A percentile compares a stretch with the other conserved stretches of the same genome.
phyloP scores from a whole-genome alignment of 2,329 filamentous ascomycete genomes.

The Nigrospora osmanthi region DNA sequence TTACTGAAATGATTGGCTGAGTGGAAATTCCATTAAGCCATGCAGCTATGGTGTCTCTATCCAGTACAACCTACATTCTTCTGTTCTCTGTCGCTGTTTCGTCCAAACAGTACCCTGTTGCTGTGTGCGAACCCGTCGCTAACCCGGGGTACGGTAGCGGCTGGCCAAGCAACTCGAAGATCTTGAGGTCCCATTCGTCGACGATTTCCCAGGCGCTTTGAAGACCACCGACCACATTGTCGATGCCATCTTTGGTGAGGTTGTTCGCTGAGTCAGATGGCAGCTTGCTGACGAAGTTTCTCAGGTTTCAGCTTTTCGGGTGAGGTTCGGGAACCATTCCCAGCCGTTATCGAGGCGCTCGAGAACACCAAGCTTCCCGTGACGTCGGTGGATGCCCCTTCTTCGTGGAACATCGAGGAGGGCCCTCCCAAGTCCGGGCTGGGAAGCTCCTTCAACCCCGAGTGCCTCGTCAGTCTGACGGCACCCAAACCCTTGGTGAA shows the following conservation, averaged over 20 bases:
- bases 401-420: conserved; percentile 85
- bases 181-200: conserved; percentile 73
- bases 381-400: conserved; percentile 85
- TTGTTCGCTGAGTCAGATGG: neutral
- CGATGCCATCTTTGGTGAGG: conserved; percentile 83
- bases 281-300: conserved; percentile 4
- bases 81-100: too few species aligned
- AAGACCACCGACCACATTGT: conserved; percentile 69
- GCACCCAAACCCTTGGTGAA: conserved; percentile 87
- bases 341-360: conserved; percentile 69
- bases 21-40: too few species aligned
- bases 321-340: conserved; percentile 88
- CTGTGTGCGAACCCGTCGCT: neutral
- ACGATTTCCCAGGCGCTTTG: conserved; percentile 66
- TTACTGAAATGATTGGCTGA: neutral
- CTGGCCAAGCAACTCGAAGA: conserved; percentile 78
- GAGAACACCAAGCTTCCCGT: conserved; percentile 68
- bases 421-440: conserved; percentile 73
- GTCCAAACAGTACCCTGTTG: too few species aligned
- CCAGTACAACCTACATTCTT: neutral
- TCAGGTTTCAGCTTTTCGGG: conserved; percentile 86
- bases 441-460: conserved; percentile 74
- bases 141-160: conserved; percentile 41
- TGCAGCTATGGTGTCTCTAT: too few species aligned
- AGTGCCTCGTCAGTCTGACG: conserved; percentile 77